These are phyloP conservation scores for Fusarium anthophilum DNA, from an alignment of 2,329 filamentous ascomycete species.

Conservation along the genomic window DNA sequence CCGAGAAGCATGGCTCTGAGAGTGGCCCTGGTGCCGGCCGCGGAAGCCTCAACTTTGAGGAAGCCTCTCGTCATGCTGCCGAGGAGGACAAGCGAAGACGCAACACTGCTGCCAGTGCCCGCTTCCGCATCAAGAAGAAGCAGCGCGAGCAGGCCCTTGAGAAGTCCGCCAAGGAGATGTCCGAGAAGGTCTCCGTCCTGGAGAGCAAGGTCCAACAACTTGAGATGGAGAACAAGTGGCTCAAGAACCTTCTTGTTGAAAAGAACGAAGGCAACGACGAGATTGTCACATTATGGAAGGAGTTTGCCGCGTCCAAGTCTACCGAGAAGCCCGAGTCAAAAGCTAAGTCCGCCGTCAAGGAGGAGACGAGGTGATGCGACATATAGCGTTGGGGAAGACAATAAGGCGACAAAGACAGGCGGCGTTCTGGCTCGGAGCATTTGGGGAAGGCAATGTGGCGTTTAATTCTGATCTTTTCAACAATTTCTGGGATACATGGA, in stretches of 20 bases:
- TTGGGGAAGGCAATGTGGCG: conserved; percentile 27
- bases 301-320: conserved; percentile 53
- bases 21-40: conserved; percentile 51
- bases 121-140: conserved; percentile 96
- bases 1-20: conserved; percentile 60
- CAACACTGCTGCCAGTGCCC: conserved; percentile 88
- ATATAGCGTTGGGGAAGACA: conserved; percentile 20
- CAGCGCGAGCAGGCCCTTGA: conserved; percentile 89
- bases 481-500: conserved; percentile 26
- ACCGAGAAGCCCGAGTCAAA: conserved; percentile 45
- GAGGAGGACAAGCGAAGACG: conserved; percentile 91
- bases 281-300: conserved; percentile 61
- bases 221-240: conserved; percentile 85
- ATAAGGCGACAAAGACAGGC: conserved; percentile 23
- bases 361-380: conserved; percentile 34
- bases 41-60: conserved; percentile 68
- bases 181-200: conserved; percentile 78
- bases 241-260: conserved; percentile 82
- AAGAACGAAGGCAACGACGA: conserved; percentile 75
- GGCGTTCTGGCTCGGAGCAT: conserved; percentile 41
- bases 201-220: conserved; percentile 79
- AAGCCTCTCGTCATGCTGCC: conserved; percentile 75
- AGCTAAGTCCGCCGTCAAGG: conserved; percentile 40
- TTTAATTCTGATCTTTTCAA: conserved; percentile 38
- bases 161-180: conserved; percentile 82